Conservation (phyloP, 164 flowering plant genomes). For the Vitis rupestris region DNA sequence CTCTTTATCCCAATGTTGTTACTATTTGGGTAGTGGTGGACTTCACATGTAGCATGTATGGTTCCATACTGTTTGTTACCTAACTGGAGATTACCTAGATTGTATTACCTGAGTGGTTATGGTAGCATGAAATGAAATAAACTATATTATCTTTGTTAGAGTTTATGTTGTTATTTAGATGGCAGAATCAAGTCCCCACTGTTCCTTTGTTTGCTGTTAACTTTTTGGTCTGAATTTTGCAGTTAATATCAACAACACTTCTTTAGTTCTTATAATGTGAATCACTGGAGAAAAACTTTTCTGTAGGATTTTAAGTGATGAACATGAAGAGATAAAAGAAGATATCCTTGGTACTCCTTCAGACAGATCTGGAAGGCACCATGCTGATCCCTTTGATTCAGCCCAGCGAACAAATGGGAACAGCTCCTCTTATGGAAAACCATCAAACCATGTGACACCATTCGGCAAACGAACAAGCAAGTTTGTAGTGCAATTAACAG, state of each 20-base stretch:
- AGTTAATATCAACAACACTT: neutral
- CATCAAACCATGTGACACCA: conserved; percentile 60
- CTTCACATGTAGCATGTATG: too few species aligned
- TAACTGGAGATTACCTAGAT: too few species aligned
- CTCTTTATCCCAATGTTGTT: too few species aligned
- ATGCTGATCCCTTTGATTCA: conserved; percentile 40
- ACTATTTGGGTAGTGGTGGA: too few species aligned
- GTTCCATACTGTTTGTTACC: too few species aligned
- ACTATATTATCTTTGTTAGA: too few species aligned
- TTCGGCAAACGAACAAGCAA: conserved; percentile 75
- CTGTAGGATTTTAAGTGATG: conserved; percentile 61
- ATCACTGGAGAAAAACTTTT: neutral
- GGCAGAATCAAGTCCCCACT: neutral
- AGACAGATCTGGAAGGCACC: conserved; percentile 21
- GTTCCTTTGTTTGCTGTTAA: too few species aligned
- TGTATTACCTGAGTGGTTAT: too few species aligned
- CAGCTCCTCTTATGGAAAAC: conserved; percentile 40
- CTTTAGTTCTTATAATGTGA: neutral
- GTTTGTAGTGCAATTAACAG: conserved; percentile 55
- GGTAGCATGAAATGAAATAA: too few species aligned
- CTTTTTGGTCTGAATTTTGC: too few species aligned
- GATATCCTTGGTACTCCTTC: conserved; percentile 53
- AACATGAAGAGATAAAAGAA: conserved; percentile 48
- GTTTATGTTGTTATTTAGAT: neutral
- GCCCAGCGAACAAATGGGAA: conserved; percentile 43